Evolutionary conservation across 495 filamentous ascomycete species (phyloP), one percentile per base, ranked within the genome.

Genomic region (Rusavskia elegans): DNA sequence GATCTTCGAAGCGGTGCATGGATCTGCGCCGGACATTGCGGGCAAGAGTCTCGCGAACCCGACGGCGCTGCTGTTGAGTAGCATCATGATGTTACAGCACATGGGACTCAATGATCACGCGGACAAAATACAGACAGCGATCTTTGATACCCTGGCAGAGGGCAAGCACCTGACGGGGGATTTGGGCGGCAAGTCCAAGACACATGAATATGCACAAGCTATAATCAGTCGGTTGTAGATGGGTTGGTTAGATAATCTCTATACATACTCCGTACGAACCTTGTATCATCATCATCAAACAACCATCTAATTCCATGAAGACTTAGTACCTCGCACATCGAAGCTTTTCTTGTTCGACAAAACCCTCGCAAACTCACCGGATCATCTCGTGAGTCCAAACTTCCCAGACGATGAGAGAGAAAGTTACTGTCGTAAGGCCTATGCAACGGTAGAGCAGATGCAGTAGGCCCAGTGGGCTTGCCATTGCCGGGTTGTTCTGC

Each of bases 1-100:
- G 61, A 98, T 98, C 72, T 98, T 98, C 77, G 92, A 98, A 76
- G 93, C 92, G 55, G 93, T 98, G 62, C 92, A 98, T 73, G 92
- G 92, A 61, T 95, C 89, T 42, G 92, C 92, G 35, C 92, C 92
- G 45, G 92, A 98, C 67, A 98, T 98, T 64, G 93, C 90, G 50
- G 92, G 92, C 66, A 89, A 94, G 79, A 81, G 78, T 42, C 82
- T 95, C 50, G 90, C 90, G 63, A 97, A 97, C 77, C 90, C 90
- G 48, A 95, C 90, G 58, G 90, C 89, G 53, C 75, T 95, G 55
- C 77, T 97, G 49, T 79, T 95, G 57, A 84, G 79, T 68, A 86
- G 81, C 64, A 88, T 95, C 69, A 97, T 97, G 92, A 97, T 98
- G 92, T 71, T 98, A 79, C 85, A 93, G 67, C 93, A 97, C 72